Percentiles rank a stretch among this genome's conserved stretches.
phyloP scores from a whole-genome alignment of 2,329 filamentous ascomycete genomes.

The Botrytis cinerea region DNA sequence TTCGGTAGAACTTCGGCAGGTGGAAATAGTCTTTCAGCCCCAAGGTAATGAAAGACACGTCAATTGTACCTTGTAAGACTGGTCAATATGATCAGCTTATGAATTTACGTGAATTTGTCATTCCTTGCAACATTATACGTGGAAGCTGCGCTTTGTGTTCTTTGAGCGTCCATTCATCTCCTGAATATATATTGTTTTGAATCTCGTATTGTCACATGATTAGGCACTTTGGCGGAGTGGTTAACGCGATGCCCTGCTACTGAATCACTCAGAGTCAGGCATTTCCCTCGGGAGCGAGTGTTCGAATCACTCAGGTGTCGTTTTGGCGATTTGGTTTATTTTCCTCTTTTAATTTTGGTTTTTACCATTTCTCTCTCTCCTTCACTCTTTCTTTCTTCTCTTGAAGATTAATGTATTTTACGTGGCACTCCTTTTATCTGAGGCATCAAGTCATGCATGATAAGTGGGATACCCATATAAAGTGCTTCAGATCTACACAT shows the following conservation, averaged over 20 bases:
- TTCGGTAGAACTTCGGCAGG: neutral
- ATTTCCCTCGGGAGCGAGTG: too few relatives aligned
- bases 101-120: neutral
- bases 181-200: neutral
- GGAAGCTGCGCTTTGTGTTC: neutral
- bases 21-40: neutral
- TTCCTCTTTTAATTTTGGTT: neutral
- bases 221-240: too few relatives aligned
- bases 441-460: neutral
- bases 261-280: too few relatives aligned
- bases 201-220: fast-evolving
- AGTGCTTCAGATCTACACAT: neutral
- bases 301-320: neutral
- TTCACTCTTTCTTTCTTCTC: neutral
- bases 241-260: too few relatives aligned
- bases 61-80: neutral
- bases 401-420: neutral
- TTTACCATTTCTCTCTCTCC: too few relatives aligned
- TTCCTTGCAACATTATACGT: neutral
- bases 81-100: neutral
- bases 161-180: fast-evolving
- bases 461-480: neutral
- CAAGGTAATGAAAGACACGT: neutral
- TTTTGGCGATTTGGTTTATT: neutral
- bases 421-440: neutral